phyloP scores from a whole-genome alignment of 2,329 filamentous ascomycete species.

The Alternaria rosae region DNA sequence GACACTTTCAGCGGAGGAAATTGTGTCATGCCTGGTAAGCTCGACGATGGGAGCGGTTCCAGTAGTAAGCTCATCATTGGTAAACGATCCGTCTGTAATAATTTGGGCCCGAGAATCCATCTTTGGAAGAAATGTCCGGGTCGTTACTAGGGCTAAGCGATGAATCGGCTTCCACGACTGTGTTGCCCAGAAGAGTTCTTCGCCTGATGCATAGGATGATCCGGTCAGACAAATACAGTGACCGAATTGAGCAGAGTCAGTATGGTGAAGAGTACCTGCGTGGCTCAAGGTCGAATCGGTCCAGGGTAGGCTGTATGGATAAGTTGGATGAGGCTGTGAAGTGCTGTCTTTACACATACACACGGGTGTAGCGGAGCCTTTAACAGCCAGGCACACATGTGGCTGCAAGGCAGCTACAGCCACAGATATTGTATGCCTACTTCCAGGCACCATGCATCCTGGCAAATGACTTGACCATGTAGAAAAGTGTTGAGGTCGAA shows the following conservation, averaged over 20 bases:
- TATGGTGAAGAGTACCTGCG: background rate
- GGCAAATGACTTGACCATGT: background rate
- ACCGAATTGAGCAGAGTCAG: background rate
- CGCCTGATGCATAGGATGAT: conserved; percentile 16
- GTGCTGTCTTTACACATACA: background rate
- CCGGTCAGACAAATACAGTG: conserved; percentile 2
- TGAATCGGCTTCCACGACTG: conserved; percentile 10
- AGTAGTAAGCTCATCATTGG: background rate
- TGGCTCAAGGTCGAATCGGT: background rate
- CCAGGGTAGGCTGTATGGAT: background rate
- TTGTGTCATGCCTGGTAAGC: conserved; percentile 21
- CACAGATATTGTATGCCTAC: conserved; percentile 7
- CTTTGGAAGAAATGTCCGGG: background rate
- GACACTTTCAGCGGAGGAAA: conserved; percentile 29
- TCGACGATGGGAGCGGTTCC: background rate
- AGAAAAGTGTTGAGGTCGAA: conserved; percentile 16
- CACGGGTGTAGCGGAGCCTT: background rate
- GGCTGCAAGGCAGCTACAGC: background rate
- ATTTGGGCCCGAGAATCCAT: conserved; percentile 13
- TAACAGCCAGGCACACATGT: background rate
- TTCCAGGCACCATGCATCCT: conserved; percentile 9
- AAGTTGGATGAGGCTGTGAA: background rate
- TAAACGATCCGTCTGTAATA: background rate
- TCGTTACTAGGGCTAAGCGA: conserved; percentile 2
- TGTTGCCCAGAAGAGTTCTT: conserved; percentile 3